phyloP scores from a whole-genome alignment of 768 basidiomycete species.

The Mycena indigotica region DNA sequence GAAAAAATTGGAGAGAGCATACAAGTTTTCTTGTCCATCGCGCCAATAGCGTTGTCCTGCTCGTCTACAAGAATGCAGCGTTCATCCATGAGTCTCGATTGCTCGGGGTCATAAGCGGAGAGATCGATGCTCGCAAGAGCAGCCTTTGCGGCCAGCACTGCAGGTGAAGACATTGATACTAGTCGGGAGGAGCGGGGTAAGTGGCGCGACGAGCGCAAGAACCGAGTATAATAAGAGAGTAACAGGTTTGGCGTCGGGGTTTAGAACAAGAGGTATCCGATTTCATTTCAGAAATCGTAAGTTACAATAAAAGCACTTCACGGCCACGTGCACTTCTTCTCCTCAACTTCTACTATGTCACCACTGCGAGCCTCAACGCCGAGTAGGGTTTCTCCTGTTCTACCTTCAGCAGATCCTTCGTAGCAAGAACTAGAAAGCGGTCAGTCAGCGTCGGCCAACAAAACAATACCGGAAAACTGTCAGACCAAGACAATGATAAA shows the following conservation, averaged over 20 bases:
- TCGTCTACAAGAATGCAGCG: constrained; percentile 91
- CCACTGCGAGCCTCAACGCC: constrained; percentile 44
- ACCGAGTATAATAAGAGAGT: neutral
- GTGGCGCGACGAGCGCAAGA: neutral
- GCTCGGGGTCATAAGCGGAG: constrained; percentile 85
- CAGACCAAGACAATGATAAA: constrained; percentile 85
- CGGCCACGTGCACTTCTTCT: neutral
- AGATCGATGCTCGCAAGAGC: constrained; percentile 77
- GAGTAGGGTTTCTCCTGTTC: constrained; percentile 65
- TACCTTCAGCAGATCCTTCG: constrained; percentile 68
- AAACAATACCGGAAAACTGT: constrained; percentile 13
- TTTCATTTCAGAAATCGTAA: neutral
- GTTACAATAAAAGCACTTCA: no score
- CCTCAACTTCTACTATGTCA: no score
- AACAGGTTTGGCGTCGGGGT: neutral
- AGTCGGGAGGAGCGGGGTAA: constrained; percentile 5
- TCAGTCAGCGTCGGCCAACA: constrained; percentile 5
- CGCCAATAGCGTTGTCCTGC: constrained; percentile 80
- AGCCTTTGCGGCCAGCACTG: constrained; percentile 61
- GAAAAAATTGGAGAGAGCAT: constrained; percentile 34
- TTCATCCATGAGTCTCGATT: constrained; percentile 95
- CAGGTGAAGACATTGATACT: constrained; percentile 55
- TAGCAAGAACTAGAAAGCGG: constrained; percentile 61
- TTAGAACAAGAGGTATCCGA: constrained; percentile 1
- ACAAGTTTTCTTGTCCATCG: constrained; percentile 97